phyloP scores from a whole-genome alignment of 805 yeast species.

The Teunomyces kruisii region DNA sequence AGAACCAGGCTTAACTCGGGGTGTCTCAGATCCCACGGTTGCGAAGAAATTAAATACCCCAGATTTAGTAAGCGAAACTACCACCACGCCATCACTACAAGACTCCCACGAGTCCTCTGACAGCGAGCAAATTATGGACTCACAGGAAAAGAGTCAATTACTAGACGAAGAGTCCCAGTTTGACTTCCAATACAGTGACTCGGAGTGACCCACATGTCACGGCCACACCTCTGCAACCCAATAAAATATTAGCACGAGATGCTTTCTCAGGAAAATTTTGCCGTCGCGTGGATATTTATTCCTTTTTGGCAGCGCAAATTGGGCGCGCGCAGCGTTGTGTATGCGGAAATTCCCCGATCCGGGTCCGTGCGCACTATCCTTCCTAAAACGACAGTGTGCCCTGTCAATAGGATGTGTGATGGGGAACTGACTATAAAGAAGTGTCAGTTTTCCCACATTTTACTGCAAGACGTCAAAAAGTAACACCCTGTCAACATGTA shows the following conservation, averaged over 20 bases:
- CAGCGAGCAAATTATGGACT: slow-evolving; percentile 3
- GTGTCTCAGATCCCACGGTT: too few species aligned
- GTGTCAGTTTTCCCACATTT: neutral
- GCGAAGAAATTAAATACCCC: neutral
- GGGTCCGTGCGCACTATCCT: neutral
- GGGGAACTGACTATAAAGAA: too few species aligned
- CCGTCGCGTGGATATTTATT: neutral
- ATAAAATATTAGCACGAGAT: neutral
- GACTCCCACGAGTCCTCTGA: neutral
- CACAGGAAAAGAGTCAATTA: slow-evolving; percentile 8
- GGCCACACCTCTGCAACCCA: neutral
- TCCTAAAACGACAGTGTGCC: neutral
- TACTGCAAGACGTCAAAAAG: neutral
- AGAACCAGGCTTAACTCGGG: too few species aligned
- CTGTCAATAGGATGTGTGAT: too few species aligned
- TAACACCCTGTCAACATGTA: slow-evolving; percentile 13
- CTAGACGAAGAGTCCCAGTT: slow-evolving; percentile 16
- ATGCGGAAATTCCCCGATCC: neutral
- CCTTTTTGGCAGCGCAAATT: neutral
- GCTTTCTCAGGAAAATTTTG: neutral
- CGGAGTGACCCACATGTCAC: slow-evolving; percentile 3
- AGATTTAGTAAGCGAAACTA: neutral
- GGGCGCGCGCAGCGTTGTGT: neutral
- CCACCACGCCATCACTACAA: too few species aligned
- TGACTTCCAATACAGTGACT: slow-evolving; percentile 19